Evolutionary conservation across 139 green algal species (phyloP).

Genomic region (Eudorina sp.): DNA sequence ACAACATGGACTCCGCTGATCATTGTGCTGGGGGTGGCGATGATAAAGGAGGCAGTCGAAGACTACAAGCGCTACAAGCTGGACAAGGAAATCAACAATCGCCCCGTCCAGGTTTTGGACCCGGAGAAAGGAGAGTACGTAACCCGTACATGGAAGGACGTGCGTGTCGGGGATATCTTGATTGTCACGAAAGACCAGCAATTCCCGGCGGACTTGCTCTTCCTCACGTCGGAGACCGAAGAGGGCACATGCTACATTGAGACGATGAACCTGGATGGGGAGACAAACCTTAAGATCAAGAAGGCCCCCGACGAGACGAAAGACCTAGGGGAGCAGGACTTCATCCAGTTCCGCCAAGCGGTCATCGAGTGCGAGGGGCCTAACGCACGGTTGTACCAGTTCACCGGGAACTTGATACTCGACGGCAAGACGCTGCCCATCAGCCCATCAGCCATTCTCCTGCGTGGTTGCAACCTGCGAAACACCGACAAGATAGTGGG

Average conservation of each 20-base stretch:
- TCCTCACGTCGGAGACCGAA: constrained; percentile 75
- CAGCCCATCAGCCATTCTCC: constrained; percentile 77
- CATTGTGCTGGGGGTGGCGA: constrained; percentile 84
- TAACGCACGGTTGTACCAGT: constrained; percentile 92
- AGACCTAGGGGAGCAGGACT: constrained; percentile 62
- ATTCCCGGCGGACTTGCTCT: constrained; percentile 91
- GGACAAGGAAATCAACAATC: constrained; percentile 83
- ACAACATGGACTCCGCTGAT: constrained; percentile 74
- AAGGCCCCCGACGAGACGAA: constrained; percentile 78
- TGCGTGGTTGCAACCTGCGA: constrained; percentile 90
- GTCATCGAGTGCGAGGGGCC: constrained; percentile 86
- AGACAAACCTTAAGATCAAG: constrained; percentile 96
- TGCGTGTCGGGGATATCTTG: constrained; percentile 79
- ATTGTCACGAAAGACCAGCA: constrained; percentile 74
- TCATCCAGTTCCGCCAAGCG: constrained; percentile 44
- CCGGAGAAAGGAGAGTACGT: constrained; percentile 43
- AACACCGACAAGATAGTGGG: constrained; percentile 85
- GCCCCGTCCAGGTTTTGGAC: constrained; percentile 71
- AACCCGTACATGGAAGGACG: constrained; percentile 66
- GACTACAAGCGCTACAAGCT: constrained; percentile 83
- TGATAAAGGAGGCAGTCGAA: constrained; percentile 85
- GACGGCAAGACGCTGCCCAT: constrained; percentile 61
- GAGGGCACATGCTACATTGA: constrained; percentile 89
- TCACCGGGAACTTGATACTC: constrained; percentile 81
- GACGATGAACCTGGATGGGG: constrained; percentile 95